phyloP scores from a whole-genome alignment of 495 filamentous ascomycete species.

The Clavariopsis aquatica region DNA sequence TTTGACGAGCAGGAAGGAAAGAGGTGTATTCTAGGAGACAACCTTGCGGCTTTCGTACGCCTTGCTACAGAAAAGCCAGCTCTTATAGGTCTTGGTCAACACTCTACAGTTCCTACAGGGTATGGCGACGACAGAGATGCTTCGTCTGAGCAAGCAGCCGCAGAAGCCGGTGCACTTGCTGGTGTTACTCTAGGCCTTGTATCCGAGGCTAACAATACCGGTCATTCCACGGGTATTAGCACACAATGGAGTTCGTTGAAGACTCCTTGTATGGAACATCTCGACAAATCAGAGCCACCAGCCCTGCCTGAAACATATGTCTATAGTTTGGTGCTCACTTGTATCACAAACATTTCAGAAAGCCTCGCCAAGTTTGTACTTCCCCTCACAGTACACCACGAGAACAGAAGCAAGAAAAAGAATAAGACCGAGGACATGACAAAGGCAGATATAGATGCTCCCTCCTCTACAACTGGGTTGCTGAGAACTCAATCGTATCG shows the following conservation, averaged over 20 bases:
- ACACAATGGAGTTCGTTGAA: slow-evolving; percentile 85
- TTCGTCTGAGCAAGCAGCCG: slow-evolving; percentile 74
- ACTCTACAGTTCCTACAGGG: slow-evolving; percentile 73
- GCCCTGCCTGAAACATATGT: slow-evolving; percentile 86
- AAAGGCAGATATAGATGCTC: slow-evolving; percentile 6
- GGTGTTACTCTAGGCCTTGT: slow-evolving; percentile 82
- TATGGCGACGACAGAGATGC: slow-evolving; percentile 46
- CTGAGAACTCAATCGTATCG: slow-evolving; percentile 46
- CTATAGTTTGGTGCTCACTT: slow-evolving; percentile 84
- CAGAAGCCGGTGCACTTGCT: slow-evolving; percentile 83
- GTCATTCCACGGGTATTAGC: slow-evolving; percentile 74
- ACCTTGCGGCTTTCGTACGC: slow-evolving; percentile 81
- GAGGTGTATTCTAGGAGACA: slow-evolving; percentile 74
- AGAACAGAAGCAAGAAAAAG: slow-evolving; percentile 53
- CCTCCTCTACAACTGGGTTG: not conserved
- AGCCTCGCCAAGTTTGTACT: slow-evolving; percentile 90
- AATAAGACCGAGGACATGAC: slow-evolving; percentile 29
- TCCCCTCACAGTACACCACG: slow-evolving; percentile 76
- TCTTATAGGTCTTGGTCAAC: slow-evolving; percentile 81
- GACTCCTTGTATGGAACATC: slow-evolving; percentile 86
- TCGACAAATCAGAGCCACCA: slow-evolving; percentile 89
- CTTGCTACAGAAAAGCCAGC: slow-evolving; percentile 86
- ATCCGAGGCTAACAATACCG: slow-evolving; percentile 25
- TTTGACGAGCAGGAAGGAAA: slow-evolving; percentile 74
- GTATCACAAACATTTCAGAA: slow-evolving; percentile 84